Evolutionary conservation across 2,329 filamentous ascomycete species (phyloP).

Genomic region (Pestalotiopsis sp.): DNA sequence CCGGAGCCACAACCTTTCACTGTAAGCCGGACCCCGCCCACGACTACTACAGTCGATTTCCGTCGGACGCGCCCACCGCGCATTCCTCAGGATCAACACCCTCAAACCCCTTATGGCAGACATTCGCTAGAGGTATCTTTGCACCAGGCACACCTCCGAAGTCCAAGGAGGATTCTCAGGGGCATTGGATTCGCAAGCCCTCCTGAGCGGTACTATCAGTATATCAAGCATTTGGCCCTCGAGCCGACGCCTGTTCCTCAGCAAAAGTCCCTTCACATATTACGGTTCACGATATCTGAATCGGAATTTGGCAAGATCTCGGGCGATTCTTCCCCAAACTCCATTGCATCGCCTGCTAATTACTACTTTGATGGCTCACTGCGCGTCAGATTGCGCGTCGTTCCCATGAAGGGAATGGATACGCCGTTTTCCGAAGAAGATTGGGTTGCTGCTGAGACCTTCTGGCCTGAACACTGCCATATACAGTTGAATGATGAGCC

Average conservation of each 20-base stretch:
- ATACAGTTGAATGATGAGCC: slow-evolving; percentile 66
- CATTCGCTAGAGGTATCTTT: slow-evolving; percentile 44
- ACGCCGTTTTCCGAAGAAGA: slow-evolving; percentile 40
- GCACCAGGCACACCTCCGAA: slow-evolving; percentile 49
- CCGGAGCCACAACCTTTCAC: background rate
- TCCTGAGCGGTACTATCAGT: slow-evolving; percentile 55
- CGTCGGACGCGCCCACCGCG: background rate
- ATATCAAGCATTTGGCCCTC: slow-evolving; percentile 52
- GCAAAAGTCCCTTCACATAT: slow-evolving; percentile 38
- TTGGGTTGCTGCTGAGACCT: slow-evolving; percentile 66
- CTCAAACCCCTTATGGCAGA: slow-evolving; percentile 41
- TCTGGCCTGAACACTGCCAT: slow-evolving; percentile 73
- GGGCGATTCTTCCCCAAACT: slow-evolving; percentile 21
- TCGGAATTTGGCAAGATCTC: slow-evolving; percentile 38
- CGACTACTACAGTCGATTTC: background rate
- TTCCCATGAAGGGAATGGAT: slow-evolving; percentile 32
- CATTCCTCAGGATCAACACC: slow-evolving; percentile 34
- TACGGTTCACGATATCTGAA: slow-evolving; percentile 48
- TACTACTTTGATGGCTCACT: slow-evolving; percentile 53
- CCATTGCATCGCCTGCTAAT: slow-evolving; percentile 36
- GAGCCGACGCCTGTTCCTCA: slow-evolving; percentile 43
- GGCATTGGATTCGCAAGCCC: slow-evolving; percentile 10
- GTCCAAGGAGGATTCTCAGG: slow-evolving; percentile 45
- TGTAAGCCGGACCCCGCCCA: background rate
- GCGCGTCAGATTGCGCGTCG: slow-evolving; percentile 71